Evolutionary conservation across 1,139 yeast species (phyloP).

Genomic region (Groenewaldozyma sp.): DNA sequence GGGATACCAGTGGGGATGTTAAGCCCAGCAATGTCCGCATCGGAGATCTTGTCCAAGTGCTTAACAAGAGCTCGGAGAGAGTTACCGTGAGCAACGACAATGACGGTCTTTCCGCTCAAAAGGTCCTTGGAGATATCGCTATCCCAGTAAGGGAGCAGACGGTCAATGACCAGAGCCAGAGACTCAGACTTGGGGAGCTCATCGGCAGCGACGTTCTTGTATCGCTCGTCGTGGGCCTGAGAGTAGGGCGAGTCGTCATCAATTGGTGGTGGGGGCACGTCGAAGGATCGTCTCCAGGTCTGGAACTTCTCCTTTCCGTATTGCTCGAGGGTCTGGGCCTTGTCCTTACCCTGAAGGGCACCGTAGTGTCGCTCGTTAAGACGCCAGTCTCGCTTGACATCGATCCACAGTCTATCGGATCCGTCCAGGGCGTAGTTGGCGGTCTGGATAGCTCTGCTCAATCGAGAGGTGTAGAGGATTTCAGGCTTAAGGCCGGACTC

Average conservation of each 20-base stretch:
- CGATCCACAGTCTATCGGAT: slow-evolving; percentile 87
- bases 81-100: slow-evolving; percentile 98
- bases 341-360: slow-evolving; percentile 97
- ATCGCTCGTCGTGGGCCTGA: slow-evolving; percentile 80
- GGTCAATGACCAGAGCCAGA: slow-evolving; percentile 87
- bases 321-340: slow-evolving; percentile 81
- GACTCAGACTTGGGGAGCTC: slow-evolving; percentile 94
- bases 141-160: slow-evolving; percentile 97
- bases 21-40: slow-evolving; percentile 83
- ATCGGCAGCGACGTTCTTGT: slow-evolving; percentile 70
- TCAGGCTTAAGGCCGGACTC: slow-evolving; percentile 84
- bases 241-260: slow-evolving; percentile 72
- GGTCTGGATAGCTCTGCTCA: slow-evolving; percentile 95
- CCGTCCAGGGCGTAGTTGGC: slow-evolving; percentile 88
- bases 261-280: slow-evolving; percentile 91
- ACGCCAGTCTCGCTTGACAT: slow-evolving; percentile 95
- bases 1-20: slow-evolving; percentile 99
- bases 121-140: slow-evolving; percentile 83
- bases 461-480: slow-evolving; percentile 81
- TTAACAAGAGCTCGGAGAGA: slow-evolving; percentile 94
- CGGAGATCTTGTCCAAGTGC: slow-evolving; percentile 91
- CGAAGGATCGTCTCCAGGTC: slow-evolving; percentile 97
- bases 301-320: slow-evolving; percentile 92
- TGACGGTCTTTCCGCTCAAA: slow-evolving; percentile 78
- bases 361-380: slow-evolving; percentile 99